These are phyloP conservation scores for Theobroma grandiflorum DNA, from an alignment of 441 rosid genomes.

Conservation along the genomic window DNA sequence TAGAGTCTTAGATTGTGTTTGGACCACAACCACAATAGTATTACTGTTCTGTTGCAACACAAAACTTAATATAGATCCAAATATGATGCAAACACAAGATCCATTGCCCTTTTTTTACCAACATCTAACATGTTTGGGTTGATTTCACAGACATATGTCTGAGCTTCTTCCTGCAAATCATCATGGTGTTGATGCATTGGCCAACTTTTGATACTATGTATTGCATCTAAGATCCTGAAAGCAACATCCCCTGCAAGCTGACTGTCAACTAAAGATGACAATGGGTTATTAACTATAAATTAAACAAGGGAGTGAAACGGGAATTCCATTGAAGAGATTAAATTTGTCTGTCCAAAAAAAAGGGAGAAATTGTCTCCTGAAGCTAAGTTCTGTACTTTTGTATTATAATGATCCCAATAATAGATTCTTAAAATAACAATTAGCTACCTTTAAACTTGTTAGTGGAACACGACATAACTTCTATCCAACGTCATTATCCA, in stretches of 20 bases:
- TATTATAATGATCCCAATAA: background rate
- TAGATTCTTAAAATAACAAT: background rate
- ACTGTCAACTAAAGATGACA: background rate
- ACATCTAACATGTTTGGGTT: slow-evolving; percentile 88
- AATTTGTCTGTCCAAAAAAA: background rate
- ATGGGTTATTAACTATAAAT: background rate
- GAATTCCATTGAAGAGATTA: background rate
- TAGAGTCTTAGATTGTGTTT: background rate
- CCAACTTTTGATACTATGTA: slow-evolving; percentile 58
- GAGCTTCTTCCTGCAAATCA: slow-evolving; percentile 68
- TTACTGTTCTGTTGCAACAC: background rate
- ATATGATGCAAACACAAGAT: background rate
- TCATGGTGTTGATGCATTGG: slow-evolving; percentile 62
- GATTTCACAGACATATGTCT: slow-evolving; percentile 83
- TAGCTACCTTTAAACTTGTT: background rate
- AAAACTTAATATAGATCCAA: background rate
- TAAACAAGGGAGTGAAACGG: background rate
- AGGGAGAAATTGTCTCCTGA: background rate
- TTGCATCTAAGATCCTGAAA: slow-evolving; percentile 66
- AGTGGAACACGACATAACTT: background rate
- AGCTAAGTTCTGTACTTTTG: background rate
- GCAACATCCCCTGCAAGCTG: slow-evolving; percentile 83
- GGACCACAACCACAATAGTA: background rate
- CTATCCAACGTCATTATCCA: background rate
- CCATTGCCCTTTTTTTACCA: slow-evolving; percentile 75